Conservation (phyloP, 371 early-diverging fungal genomes). For the Mucor lusitanicus region DNA sequence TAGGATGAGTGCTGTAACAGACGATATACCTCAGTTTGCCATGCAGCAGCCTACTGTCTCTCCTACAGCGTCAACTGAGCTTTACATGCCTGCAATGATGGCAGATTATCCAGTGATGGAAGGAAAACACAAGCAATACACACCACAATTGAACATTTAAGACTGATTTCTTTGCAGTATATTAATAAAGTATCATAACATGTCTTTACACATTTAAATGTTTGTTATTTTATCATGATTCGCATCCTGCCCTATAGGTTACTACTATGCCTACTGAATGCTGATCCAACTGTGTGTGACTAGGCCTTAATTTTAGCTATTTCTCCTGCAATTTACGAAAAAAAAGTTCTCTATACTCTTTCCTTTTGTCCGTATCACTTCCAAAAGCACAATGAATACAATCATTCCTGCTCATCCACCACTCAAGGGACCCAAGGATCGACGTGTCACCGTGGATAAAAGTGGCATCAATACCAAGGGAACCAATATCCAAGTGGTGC, state of each 20-base stretch:
- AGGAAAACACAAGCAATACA: not conserved
- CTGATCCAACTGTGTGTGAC: too few species aligned
- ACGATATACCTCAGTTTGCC: not conserved
- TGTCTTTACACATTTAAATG: not conserved
- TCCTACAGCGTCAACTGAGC: not conserved
- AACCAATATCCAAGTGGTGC: conserved; percentile 64
- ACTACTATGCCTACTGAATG: too few species aligned
- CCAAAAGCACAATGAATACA: not conserved
- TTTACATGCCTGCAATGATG: not conserved
- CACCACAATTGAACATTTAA: conserved; percentile 4
- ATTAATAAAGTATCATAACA: too few species aligned
- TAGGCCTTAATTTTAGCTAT: too few species aligned
- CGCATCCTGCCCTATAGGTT: too few species aligned
- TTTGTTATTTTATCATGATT: too few species aligned
- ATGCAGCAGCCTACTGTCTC: not conserved
- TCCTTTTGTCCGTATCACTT: not conserved
- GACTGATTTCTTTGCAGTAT: not conserved
- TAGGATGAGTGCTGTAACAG: not conserved
- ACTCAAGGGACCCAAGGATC: not conserved
- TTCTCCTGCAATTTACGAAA: not conserved
- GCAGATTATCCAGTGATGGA: not conserved
- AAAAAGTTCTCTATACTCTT: not conserved
- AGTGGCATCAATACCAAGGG: not conserved
- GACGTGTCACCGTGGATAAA: not conserved
- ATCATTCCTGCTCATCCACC: not conserved